Evolutionary conservation across 2,329 filamentous ascomycete species (phyloP).

Genomic region (Phoma herbarum): DNA sequence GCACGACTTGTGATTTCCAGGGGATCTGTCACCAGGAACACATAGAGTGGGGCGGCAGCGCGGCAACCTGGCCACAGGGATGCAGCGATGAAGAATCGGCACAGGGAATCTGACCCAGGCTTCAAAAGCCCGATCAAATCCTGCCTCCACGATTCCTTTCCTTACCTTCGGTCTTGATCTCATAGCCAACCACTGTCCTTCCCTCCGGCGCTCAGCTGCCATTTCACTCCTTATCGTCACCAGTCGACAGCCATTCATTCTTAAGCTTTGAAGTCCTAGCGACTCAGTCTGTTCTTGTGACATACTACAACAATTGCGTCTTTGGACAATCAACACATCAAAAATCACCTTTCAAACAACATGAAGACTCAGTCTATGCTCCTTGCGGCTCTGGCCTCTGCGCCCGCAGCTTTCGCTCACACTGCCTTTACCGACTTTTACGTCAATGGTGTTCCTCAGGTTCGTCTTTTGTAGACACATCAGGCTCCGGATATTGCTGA

Average conservation of each 20-base stretch:
- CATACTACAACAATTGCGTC: conserved; percentile 29
- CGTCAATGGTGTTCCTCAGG: conserved; percentile 43
- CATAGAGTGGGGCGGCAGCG: conserved; percentile 32
- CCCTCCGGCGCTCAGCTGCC: conserved; percentile 40
- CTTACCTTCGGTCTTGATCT: conserved; percentile 36
- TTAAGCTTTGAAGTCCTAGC: conserved; percentile 41
- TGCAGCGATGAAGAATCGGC: conserved; percentile 22
- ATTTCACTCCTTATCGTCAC: conserved; percentile 49
- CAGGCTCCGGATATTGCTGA: conserved; percentile 30
- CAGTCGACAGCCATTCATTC: conserved; percentile 49
- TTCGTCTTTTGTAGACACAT: conserved; percentile 21
- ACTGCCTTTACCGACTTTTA: conserved; percentile 50
- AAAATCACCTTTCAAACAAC: conserved; percentile 19
- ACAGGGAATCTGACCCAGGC: conserved; percentile 21
- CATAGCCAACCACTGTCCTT: conserved; percentile 45
- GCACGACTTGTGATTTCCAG: conserved; percentile 26
- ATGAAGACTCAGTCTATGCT: conserved; percentile 50
- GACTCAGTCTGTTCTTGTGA: conserved; percentile 42
- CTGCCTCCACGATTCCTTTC: conserved; percentile 25
- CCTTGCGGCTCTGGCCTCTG: conserved; percentile 45
- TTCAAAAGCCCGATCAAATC: conserved; percentile 39
- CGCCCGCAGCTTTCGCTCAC: conserved; percentile 46
- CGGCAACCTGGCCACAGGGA: conserved; percentile 24
- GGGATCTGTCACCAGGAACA: conserved; percentile 40
- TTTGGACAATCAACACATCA: conserved; percentile 7